phyloP scores from a whole-genome alignment of 108 stramenopile genomes.

The Fragilaria crotonensis region DNA sequence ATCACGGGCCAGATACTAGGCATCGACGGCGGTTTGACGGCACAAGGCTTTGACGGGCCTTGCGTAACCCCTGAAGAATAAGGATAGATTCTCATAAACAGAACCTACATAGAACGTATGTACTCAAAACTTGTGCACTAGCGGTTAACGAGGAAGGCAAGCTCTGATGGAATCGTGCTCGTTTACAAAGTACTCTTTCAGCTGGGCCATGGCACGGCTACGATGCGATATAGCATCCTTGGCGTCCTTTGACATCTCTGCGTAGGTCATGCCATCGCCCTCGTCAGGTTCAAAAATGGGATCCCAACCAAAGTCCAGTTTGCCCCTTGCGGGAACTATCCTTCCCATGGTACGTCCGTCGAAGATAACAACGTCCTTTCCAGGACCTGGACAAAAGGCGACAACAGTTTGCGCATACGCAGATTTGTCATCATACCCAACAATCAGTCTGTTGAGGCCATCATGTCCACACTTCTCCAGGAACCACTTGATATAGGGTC shows the following conservation, averaged over 20 bases:
- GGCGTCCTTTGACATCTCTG: slow-evolving; percentile 80
- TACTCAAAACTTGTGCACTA: too few relatives aligned
- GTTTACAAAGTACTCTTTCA: slow-evolving; percentile 24
- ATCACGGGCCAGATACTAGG: slow-evolving; percentile 94
- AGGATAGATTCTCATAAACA: not conserved
- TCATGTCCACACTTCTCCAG: slow-evolving; percentile 79
- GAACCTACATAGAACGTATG: not conserved
- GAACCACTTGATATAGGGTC: slow-evolving; percentile 96
- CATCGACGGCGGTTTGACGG: slow-evolving; percentile 88
- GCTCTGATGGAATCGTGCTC: not conserved
- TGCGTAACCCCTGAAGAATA: slow-evolving; percentile 27
- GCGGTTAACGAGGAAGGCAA: too few relatives aligned
- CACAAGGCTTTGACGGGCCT: slow-evolving; percentile 72
- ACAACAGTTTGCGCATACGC: slow-evolving; percentile 91
- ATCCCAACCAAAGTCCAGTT: slow-evolving; percentile 86
- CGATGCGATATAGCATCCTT: slow-evolving; percentile 88
- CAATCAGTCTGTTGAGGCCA: slow-evolving; percentile 76
- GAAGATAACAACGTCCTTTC: slow-evolving; percentile 57
- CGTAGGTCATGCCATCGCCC: slow-evolving; percentile 63
- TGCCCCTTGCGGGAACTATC: slow-evolving; percentile 79
- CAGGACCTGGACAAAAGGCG: slow-evolving; percentile 74
- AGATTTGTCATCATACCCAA: slow-evolving; percentile 38
- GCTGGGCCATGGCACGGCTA: slow-evolving; percentile 50
- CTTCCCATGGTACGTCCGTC: slow-evolving; percentile 47
- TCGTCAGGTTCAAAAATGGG: slow-evolving; percentile 82